phyloP scores from a whole-genome alignment of 306 rosid genomes.

The Spatholobus suberectus region DNA sequence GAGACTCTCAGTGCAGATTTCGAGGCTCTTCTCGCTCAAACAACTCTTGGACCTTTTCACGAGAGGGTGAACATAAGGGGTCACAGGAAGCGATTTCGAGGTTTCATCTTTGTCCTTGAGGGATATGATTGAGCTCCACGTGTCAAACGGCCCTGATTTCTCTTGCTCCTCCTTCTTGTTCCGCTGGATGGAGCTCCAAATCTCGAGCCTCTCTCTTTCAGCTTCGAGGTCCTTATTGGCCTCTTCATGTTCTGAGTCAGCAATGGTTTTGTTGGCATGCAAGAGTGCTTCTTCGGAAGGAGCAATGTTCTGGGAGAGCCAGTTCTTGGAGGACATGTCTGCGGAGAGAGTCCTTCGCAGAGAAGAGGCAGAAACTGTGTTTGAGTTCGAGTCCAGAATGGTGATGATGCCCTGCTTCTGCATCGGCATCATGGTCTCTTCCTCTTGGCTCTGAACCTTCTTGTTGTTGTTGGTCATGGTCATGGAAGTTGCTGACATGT shows the following conservation, averaged over 20 bases:
- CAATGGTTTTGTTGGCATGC: slow-evolving; percentile 19
- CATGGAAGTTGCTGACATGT: slow-evolving; percentile 42
- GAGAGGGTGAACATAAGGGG: slow-evolving; percentile 86
- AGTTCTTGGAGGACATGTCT: slow-evolving; percentile 88
- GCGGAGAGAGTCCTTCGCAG: slow-evolving; percentile 85
- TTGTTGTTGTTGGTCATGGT: slow-evolving; percentile 38
- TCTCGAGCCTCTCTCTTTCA: slow-evolving; percentile 46
- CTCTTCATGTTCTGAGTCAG: slow-evolving; percentile 36
- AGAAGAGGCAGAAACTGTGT: slow-evolving; percentile 51
- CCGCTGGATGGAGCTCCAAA: slow-evolving; percentile 59
- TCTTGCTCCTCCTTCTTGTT: slow-evolving; percentile 44
- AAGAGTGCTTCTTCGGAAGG: slow-evolving; percentile 58
- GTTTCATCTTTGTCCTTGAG: slow-evolving; percentile 49
- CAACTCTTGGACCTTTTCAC: slow-evolving; percentile 64
- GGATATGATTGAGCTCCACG: slow-evolving; percentile 65
- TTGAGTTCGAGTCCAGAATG: slow-evolving; percentile 52
- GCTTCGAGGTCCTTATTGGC: slow-evolving; percentile 36
- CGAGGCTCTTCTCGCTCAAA: slow-evolving; percentile 69
- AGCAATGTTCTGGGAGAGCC: slow-evolving; percentile 68
- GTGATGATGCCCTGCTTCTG: slow-evolving; percentile 75
- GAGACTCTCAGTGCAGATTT: slow-evolving; percentile 86
- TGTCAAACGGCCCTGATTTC: slow-evolving; percentile 46
- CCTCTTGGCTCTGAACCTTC: slow-evolving; percentile 19
- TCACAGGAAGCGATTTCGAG: slow-evolving; percentile 43
- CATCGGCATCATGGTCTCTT: slow-evolving; percentile 27